Evolutionary conservation across 306 rosid genomes (phyloP).

Genomic region (Medicago ruthenica): DNA sequence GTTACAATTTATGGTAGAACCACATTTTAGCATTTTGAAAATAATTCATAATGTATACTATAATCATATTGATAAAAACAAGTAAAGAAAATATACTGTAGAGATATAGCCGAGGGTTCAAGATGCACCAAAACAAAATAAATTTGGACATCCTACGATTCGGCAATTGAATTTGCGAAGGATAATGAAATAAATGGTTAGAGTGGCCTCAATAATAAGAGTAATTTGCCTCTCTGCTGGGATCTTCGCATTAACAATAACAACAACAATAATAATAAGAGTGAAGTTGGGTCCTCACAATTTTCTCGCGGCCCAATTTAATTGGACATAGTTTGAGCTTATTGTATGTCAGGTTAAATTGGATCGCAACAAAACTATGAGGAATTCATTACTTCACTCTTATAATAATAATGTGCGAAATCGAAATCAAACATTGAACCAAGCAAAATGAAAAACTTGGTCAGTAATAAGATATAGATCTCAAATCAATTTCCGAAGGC

Average conservation of each 20-base stretch:
- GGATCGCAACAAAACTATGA: too few relatives aligned
- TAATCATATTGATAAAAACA: too few relatives aligned
- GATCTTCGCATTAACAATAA: constrained; percentile 60
- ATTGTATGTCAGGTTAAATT: too few relatives aligned
- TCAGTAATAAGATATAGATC: constrained; percentile 53
- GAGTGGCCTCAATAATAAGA: constrained; percentile 73
- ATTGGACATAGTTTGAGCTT: too few relatives aligned
- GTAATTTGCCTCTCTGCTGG: constrained; percentile 79
- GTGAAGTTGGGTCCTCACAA: too few relatives aligned
- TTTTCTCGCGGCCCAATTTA: too few relatives aligned
- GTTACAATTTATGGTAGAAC: too few relatives aligned
- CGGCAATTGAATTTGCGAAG: constrained; percentile 78
- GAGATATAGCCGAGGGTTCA: constrained; percentile 51
- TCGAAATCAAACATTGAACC: constrained; percentile 43
- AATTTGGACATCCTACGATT: constrained; percentile 70
- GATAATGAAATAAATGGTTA: constrained; percentile 50
- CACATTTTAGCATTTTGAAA: too few relatives aligned
- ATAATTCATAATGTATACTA: too few relatives aligned
- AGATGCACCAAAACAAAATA: constrained; percentile 42
- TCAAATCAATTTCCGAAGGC: constrained; percentile 78
- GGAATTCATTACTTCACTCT: too few relatives aligned
- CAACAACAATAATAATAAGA: background rate
- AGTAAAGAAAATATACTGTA: too few relatives aligned
- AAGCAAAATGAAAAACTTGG: constrained; percentile 32
- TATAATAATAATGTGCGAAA: constrained; percentile 46